Base-by-base conservation (phyloP, 176 grass and related monocot species). In the Hordeum marinum region DNA sequence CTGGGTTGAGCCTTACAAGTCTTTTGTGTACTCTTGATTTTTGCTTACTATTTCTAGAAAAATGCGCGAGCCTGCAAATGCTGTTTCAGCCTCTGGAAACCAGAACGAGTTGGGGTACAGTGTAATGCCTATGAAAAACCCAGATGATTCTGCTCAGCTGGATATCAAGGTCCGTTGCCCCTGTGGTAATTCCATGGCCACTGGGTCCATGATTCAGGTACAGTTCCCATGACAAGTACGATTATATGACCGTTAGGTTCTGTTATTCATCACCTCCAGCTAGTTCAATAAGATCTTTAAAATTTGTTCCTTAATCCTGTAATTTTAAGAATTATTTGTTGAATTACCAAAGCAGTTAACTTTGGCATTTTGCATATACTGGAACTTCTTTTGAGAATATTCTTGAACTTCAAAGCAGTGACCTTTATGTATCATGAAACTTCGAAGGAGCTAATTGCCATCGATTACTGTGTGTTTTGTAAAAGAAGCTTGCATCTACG, bases 201-300 rank as follows among this genome's bases (percentile, higher is more conserved):
- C 60, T 60, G 77, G 84, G 14, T 80, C 92, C 68, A 90, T 95
- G 95, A 89, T 93, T 87, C 86, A 92, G 92, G 95, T 95, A 90
- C 24, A 61, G 52, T 85, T 70, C 66, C 69, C 36, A 68, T 68
- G 23, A 60, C 86, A 67, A 75, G 76, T 75, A 55, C 79, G 57
- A 39, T 12, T 64, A 63, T 68, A 35, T 70, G 70, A 63, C 37
- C 68, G 34, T 68, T 65, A 36, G 55, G 63, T 62, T 76, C 26
- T 43, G n/a, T 88, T 77, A 69, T 54, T 55, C 20, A 42, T 68
- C 14, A 14, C 36, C 48, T 24, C 4, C 45, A 79, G 21, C 36
- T 64, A 75, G 66, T 83, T 76, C 25, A 67, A 37, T 60, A 45
- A 69, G 18, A 59, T 84, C 54, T 82, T 36, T 40, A 29, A 62